Percentiles rank a stretch among this genome's conserved stretches.
These are phyloP conservation scores for Paramyrothecium sp. DNA, from an alignment of 2,329 filamentous ascomycete genomes.

Conservation along the genomic window DNA sequence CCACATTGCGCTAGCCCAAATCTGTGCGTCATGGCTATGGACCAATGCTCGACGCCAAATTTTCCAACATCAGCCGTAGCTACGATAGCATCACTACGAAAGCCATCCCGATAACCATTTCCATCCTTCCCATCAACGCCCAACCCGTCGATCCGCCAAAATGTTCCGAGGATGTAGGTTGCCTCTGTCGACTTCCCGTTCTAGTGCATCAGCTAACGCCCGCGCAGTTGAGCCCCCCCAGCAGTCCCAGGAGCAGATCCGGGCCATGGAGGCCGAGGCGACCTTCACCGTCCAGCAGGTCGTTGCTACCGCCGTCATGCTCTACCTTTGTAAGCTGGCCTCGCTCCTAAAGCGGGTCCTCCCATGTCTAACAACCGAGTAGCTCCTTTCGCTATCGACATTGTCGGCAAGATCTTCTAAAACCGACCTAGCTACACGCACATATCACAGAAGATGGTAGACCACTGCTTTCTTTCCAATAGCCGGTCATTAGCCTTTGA, in stretches of 20 bases:
- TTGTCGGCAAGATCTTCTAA: slow-evolving; percentile 43
- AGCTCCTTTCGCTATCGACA: slow-evolving; percentile 61
- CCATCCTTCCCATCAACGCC: not conserved
- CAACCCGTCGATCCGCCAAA: slow-evolving; percentile 22
- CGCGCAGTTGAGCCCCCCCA: slow-evolving; percentile 64
- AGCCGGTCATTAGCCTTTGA: not conserved
- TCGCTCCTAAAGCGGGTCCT: too few species aligned
- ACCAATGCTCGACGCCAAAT: not conserved
- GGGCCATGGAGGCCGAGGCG: slow-evolving; percentile 66
- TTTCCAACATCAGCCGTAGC: slow-evolving; percentile 2
- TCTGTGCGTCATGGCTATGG: not conserved
- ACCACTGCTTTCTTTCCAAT: not conserved
- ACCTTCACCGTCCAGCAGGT: slow-evolving; percentile 66
- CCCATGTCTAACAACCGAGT: too few species aligned
- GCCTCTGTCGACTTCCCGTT: not conserved
- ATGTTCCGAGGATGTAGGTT: slow-evolving; percentile 67
- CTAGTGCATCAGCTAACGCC: slow-evolving; percentile 13
- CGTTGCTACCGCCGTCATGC: slow-evolving; percentile 60
- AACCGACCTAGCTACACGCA: not conserved
- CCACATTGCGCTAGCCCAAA: not conserved
- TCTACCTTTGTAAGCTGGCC: slow-evolving; percentile 70
- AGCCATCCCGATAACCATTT: not conserved
- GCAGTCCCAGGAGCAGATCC: slow-evolving; percentile 68
- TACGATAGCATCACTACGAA: slow-evolving; percentile 23
- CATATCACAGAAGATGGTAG: not conserved